phyloP scores from a whole-genome alignment of 2,329 filamentous ascomycete species.

The Xylaria sp. region DNA sequence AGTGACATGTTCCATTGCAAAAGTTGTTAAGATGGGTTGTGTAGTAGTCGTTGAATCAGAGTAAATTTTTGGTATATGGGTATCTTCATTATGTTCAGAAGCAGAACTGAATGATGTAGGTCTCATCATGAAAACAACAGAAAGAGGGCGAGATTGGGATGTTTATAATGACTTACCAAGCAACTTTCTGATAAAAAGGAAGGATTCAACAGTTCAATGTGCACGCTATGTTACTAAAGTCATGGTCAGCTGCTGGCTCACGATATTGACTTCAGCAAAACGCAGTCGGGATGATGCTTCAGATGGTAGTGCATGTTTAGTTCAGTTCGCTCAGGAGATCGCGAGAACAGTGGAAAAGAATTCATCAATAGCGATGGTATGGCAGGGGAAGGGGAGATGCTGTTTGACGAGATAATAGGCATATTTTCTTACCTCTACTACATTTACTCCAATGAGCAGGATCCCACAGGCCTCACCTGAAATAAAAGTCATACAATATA shows the following conservation, averaged over 20 bases:
- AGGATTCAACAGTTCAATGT: background rate
- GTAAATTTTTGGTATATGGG: conserved; percentile 70
- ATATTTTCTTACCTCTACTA: conserved; percentile 28
- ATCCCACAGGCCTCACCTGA: background rate
- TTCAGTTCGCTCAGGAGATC: conserved; percentile 69
- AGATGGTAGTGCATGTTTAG: conserved; percentile 82
- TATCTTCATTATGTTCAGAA: conserved; percentile 76
- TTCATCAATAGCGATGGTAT: conserved; percentile 62
- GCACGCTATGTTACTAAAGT: conserved; percentile 16
- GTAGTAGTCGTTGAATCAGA: conserved; percentile 53
- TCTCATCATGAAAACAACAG: conserved; percentile 68
- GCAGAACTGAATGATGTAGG: conserved; percentile 75
- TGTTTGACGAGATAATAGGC: background rate
- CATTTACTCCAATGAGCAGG: background rate
- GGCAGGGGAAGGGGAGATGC: background rate
- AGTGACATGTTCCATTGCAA: conserved; percentile 32
- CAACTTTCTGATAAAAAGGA: background rate
- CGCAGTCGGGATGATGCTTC: conserved; percentile 55
- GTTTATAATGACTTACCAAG: conserved; percentile 20
- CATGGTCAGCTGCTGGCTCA: conserved; percentile 35
- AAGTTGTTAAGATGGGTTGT: background rate
- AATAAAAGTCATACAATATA: background rate
- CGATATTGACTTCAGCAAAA: conserved; percentile 32
- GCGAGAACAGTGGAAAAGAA: conserved; percentile 67
- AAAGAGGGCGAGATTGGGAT: background rate